Evolutionary conservation across 805 yeast species (phyloP).

Genomic region (Brettanomyces naardenensis): DNA sequence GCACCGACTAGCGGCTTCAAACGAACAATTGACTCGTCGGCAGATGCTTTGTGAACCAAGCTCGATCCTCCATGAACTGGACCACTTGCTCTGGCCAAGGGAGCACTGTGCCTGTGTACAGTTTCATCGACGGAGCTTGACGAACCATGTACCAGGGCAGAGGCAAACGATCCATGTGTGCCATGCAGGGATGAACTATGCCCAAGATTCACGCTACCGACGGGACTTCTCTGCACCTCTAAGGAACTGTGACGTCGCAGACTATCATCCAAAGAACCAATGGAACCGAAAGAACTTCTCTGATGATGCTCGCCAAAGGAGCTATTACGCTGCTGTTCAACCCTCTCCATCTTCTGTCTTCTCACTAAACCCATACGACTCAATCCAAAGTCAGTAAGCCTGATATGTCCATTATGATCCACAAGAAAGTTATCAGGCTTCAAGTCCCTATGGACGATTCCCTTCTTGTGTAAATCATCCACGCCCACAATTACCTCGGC

Average conservation of each 20-base stretch:
- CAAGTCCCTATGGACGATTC: constrained; percentile 89
- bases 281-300: background rate
- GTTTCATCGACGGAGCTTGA: background rate
- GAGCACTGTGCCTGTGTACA: background rate
- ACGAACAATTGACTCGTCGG: background rate
- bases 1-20: background rate
- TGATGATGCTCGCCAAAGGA: background rate
- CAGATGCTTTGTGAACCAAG: background rate
- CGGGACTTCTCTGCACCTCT: constrained; percentile 2
- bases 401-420: constrained; percentile 81
- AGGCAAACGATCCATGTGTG: background rate
- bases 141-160: background rate
- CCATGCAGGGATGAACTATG: background rate
- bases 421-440: constrained; percentile 92
- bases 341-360: constrained; percentile 56
- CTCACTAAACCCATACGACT: constrained; percentile 83
- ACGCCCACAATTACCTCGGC: constrained; percentile 91
- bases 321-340: background rate
- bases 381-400: constrained; percentile 91
- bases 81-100: background rate
- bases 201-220: background rate
- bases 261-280: constrained; percentile 1
- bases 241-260: background rate
- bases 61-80: background rate
- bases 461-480: constrained; percentile 77